Base-by-base conservation (phyloP, 2,329 filamentous ascomycete genomes). In the Parastagonospora avenae region DNA sequence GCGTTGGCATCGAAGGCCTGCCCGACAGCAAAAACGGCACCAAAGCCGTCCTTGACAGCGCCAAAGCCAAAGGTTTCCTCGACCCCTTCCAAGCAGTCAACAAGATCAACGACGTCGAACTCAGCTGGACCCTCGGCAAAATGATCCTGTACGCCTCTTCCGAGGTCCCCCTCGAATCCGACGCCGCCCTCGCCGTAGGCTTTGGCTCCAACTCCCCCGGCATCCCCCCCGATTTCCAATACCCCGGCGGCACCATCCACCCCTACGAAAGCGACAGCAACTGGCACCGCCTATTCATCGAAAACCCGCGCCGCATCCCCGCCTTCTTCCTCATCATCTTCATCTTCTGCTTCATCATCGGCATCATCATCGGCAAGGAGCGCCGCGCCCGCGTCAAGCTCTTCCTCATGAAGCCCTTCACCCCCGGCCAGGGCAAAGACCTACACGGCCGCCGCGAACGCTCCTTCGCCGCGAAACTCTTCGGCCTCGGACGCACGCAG, bases 111-210 rank as follows among this genome's bases (percentile, higher is more conserved):
- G 90, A 87, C 14, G 88, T 92, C 6, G 95, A 99, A 77, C 88
- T 99, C 14, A 96, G 91, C 77, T 99, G 94, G 94, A 97, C 94
- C 0, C 78, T 99, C 4, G 94, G 94, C 1, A 96, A 97, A 70
- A 97, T 97, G 83, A 85, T 99, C 6, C 83, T 99, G 4, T 97
- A 97, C 64, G 94, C 94, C 4, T 87, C 93, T 0, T 94, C 91
- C 3, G 91, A 97, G 71, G 82, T 99, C 5, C 87, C 90, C 1
- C 83, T 90, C 0, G 75, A 80, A 6, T 80, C 79, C 1, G 77
- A 81, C 14, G 76, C 82, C 36, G 79, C 81, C 12, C 77, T 92
- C 2, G 91, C 92, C 0, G 94, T 99, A 8, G 94, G 94, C 0
- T 97, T 97, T 68, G 94, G 94, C 50, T 91, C 87, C 75, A 99